Conservation (phyloP, 2,329 filamentous ascomycete genomes). For the Fusarium phyllophilum region DNA sequence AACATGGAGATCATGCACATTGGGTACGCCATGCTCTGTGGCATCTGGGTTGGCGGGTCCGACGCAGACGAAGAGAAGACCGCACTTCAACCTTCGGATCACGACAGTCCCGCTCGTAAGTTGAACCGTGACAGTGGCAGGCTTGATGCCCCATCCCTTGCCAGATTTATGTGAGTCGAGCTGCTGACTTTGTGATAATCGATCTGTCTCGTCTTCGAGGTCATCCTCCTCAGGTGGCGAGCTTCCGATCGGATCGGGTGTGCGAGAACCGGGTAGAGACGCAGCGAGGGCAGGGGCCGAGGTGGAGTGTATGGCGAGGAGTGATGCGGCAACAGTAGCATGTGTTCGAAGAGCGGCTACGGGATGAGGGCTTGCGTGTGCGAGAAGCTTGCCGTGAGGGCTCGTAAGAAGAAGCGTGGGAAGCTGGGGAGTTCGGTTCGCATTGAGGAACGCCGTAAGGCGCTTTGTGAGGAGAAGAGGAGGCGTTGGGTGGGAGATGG, state of each 20-base stretch:
- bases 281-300: slow-evolving; percentile 55
- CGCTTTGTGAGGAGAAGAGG: slow-evolving; percentile 73
- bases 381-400: slow-evolving; percentile 70
- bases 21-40: slow-evolving; percentile 30
- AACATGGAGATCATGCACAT: slow-evolving; percentile 33
- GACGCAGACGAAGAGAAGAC: slow-evolving; percentile 70
- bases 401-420: slow-evolving; percentile 70
- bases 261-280: slow-evolving; percentile 52
- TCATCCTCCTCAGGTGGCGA: slow-evolving; percentile 41
- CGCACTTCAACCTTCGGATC: slow-evolving; percentile 66
- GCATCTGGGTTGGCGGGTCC: slow-evolving; percentile 55
- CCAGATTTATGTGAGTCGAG: slow-evolving; percentile 32
- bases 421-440: slow-evolving; percentile 66
- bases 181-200: slow-evolving; percentile 40
- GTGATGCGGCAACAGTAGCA: slow-evolving; percentile 70
- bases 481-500: slow-evolving; percentile 56
- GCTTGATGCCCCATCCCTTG: slow-evolving; percentile 44
- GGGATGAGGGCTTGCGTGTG: slow-evolving; percentile 66
- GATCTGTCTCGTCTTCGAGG: slow-evolving; percentile 43
- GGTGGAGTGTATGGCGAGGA: slow-evolving; percentile 67
- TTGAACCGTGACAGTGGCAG: slow-evolving; percentile 65
- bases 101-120: slow-evolving; percentile 68
- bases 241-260: slow-evolving; percentile 41
- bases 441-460: slow-evolving; percentile 69
- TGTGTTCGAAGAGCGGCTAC: slow-evolving; percentile 69